Evolutionary conservation across 2,329 filamentous ascomycete species (phyloP).

Genomic region (Mycocentrospora acerina): DNA sequence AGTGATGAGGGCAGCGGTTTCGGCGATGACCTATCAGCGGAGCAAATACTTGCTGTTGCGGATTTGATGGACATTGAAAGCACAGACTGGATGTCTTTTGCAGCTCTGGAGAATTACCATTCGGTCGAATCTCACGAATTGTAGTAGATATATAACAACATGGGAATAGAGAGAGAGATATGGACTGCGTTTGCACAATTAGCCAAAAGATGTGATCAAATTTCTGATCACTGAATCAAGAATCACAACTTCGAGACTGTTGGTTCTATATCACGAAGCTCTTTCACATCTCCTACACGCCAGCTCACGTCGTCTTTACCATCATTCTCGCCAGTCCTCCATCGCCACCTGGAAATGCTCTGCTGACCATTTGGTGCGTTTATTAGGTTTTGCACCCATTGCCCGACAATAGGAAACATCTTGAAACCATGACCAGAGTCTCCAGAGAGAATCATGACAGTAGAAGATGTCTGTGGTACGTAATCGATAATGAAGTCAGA

Average conservation of each 20-base stretch:
- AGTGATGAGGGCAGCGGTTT: constrained; percentile 28
- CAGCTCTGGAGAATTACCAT: constrained; percentile 46
- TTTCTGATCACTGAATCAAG: no score
- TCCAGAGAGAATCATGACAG: constrained; percentile 55
- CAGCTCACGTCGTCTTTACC: constrained; percentile 48
- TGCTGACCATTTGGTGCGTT: constrained; percentile 45
- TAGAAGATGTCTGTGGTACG: constrained; percentile 52
- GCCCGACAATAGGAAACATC: constrained; percentile 61
- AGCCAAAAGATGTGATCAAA: no score
- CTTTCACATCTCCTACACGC: constrained; percentile 45
- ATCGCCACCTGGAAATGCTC: constrained; percentile 52
- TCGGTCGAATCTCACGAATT: constrained; percentile 16
- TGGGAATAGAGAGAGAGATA: no score
- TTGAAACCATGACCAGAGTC: constrained; percentile 66
- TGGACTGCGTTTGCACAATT: background rate
- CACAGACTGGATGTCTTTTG: constrained; percentile 52
- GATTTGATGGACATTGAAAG: constrained; percentile 50
- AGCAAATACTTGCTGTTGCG: constrained; percentile 52
- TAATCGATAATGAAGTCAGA: constrained; percentile 64
- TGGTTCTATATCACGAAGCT: constrained; percentile 20
- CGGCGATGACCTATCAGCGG: constrained; percentile 46
- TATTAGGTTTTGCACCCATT: constrained; percentile 55
- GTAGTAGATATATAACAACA: no score
- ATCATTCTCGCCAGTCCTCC: constrained; percentile 45
- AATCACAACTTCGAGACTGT: constrained; percentile 19